A percentile compares a stretch with the other conserved stretches of the same genome.
These are phyloP conservation scores for Erucastrum elatum DNA, from an alignment of 345 rosid genomes.

Conservation along the genomic window DNA sequence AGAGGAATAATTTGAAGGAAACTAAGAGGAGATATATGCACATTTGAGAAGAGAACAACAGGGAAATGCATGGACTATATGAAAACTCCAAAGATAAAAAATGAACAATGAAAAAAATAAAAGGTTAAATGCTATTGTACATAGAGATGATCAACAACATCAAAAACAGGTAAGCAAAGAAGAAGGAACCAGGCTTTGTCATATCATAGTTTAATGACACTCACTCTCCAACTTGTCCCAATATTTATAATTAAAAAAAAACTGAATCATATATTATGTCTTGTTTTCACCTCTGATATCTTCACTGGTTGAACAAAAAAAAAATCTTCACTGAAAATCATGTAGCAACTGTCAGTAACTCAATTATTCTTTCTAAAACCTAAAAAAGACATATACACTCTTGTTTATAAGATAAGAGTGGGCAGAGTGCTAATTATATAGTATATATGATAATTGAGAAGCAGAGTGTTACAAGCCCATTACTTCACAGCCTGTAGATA, in stretches of 20 bases:
- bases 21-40: conserved; percentile 24
- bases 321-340: conserved; percentile 20
- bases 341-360: conserved; percentile 31
- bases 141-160: conserved; percentile 30
- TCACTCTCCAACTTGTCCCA: conserved; percentile 34
- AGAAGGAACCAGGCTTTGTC: conserved; percentile 34
- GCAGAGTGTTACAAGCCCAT: conserved; percentile 32
- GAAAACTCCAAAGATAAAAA: conserved; percentile 24
- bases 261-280: background rate
- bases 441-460: conserved; percentile 31
- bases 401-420: conserved; percentile 30
- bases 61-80: conserved; percentile 26
- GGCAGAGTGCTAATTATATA: conserved; percentile 8
- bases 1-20: conserved; percentile 28
- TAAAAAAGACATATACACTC: conserved; percentile 26
- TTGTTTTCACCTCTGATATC: background rate
- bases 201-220: conserved; percentile 37
- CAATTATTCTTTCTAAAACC: conserved; percentile 26
- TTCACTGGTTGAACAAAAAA: background rate
- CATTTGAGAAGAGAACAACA: background rate
- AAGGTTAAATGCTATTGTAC: conserved; percentile 29
- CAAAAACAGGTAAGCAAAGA: conserved; percentile 31
- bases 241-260: background rate
- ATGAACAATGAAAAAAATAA: conserved; percentile 7
- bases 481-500: conserved; percentile 40